phyloP scores from a whole-genome alignment of 2,329 filamentous ascomycete genomes.

The Clarireedia sp. region DNA sequence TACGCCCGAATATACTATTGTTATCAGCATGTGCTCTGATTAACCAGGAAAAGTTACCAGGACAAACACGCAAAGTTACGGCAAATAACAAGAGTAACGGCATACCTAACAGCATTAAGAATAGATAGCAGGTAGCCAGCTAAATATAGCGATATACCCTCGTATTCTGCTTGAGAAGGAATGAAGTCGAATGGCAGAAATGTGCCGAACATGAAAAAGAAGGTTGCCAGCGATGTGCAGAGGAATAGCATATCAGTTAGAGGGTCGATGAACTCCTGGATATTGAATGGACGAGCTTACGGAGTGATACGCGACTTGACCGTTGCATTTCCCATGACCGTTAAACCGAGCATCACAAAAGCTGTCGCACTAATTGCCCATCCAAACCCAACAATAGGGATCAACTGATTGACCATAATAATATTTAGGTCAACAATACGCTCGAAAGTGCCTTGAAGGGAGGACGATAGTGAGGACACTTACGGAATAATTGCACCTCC shows the following conservation, averaged over 20 bases:
- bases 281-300: background rate
- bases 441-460: background rate
- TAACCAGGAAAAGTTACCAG: background rate
- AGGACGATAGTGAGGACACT: too few relatives aligned
- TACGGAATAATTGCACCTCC: background rate
- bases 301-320: background rate
- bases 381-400: background rate
- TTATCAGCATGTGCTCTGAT: background rate
- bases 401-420: background rate
- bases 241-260: background rate
- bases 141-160: background rate
- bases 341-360: background rate
- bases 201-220: background rate
- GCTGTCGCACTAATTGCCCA: background rate
- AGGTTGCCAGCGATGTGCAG: background rate
- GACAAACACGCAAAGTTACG: too few relatives aligned
- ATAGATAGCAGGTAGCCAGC: background rate
- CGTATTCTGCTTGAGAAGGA: background rate
- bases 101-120: background rate
- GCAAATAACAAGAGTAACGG: background rate
- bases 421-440: background rate
- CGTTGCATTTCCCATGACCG: background rate
- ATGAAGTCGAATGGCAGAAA: background rate
- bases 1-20: background rate
- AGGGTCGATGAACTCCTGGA: background rate